Base-by-base conservation (phyloP, 2,329 filamentous ascomycete species). In the Pseudocercospora cruenta region DNA sequence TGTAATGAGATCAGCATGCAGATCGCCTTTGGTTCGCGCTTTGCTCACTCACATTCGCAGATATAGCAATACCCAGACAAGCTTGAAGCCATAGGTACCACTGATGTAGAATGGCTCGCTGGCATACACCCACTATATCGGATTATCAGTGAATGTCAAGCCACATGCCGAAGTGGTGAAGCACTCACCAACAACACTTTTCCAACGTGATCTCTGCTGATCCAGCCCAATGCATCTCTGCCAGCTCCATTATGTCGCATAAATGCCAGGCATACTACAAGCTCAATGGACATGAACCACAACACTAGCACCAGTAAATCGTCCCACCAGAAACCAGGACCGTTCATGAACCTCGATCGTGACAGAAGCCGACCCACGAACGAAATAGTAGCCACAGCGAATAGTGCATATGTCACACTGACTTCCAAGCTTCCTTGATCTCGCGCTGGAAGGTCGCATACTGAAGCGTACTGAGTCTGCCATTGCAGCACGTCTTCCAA, bases 321-420 rank as follows among this genome's bases (percentile, higher is more conserved):
- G 22, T 68, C 67, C 60, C 61, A 68, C 67, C 67, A 68, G 21
- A 59, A 68, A 28, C 63, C 66, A 49, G 63, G 66, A 12, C 66
- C 66, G 3, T 64, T 49, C 21, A 68, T 39, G 14, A 49, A 54
- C 14, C 28, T 53, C 1, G 66, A 64, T 14, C 66, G 59, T 9
- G 66, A 62, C 5, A 67, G 47, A 6, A 67, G 21, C 9, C 66
- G 62, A 31, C 49, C 59, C 12, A 54, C 51, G n/a, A 62, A 53
- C n/a, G 49, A 47, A 9, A 67, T 14, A 0, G 62, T 60, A 10
- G 62, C 62, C 12, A 65, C 19, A 1, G 43, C 54, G 43, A 65
- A 65, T 8, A 67, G 28, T 19, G 53, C 47, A 28, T 61, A 65
- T 19, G 59, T 33, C 19, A 63, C n/a, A 24, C 43, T 19, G 16